phyloP scores from a whole-genome alignment of 2,329 filamentous ascomycete species.

The Diplodia mutila region DNA sequence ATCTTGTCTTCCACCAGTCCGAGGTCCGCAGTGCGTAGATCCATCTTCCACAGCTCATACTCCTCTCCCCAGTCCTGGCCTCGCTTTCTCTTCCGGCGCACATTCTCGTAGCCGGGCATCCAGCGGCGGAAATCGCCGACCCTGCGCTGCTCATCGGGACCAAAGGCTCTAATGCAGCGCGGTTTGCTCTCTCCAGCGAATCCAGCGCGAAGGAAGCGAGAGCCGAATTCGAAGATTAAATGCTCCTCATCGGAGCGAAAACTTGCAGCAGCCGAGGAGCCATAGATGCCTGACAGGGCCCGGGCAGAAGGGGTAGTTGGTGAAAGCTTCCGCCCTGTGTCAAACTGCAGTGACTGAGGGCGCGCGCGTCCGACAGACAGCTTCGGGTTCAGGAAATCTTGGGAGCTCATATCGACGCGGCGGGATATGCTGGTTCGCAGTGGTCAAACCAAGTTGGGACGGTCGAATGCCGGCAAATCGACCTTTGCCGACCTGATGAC shows the following conservation, averaged over 20 bases:
- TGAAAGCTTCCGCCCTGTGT: conserved; percentile 26
- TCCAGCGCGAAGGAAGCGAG: conserved; percentile 76
- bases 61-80: conserved; percentile 64
- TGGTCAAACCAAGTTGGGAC: not conserved
- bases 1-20: conserved; percentile 84
- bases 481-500: not conserved
- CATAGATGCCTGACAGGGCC: conserved; percentile 62
- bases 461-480: not conserved
- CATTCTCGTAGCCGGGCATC: conserved; percentile 57
- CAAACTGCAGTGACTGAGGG: conserved; percentile 17
- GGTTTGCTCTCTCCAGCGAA: conserved; percentile 83
- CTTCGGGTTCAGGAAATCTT: conserved; percentile 10
- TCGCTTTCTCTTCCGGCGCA: conserved; percentile 53
- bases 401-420: conserved; percentile 7
- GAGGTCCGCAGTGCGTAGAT: conserved; percentile 73
- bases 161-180: conserved; percentile 71
- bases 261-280: conserved; percentile 59
- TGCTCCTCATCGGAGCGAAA: conserved; percentile 77
- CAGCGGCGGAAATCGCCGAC: conserved; percentile 81
- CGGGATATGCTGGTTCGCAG: not conserved
- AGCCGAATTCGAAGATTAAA: conserved; percentile 79
- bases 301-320: conserved; percentile 63
- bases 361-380: conserved; percentile 15
- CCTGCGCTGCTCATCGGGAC: conserved; percentile 74
- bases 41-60: conserved; percentile 76